Percentiles rank a stretch among this genome's conserved stretches.
phyloP scores from a whole-genome alignment of 129 eudicot species.

The Artemisia argyi region DNA sequence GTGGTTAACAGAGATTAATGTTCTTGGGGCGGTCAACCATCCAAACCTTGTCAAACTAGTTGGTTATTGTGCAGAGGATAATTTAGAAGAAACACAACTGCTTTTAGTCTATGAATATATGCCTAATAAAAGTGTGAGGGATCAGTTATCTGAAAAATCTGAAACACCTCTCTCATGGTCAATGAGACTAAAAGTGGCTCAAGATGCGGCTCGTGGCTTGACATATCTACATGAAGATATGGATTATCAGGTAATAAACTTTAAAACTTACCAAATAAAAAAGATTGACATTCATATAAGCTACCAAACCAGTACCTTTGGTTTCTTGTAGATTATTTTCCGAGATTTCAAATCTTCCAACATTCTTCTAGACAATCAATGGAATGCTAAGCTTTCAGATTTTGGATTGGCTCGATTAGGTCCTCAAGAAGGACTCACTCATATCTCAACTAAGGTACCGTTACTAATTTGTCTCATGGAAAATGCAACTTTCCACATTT shows the following conservation, averaged over 20 bases:
- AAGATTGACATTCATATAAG: neutral
- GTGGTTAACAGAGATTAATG: slow-evolving; percentile 79
- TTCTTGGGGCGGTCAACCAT: slow-evolving; percentile 69
- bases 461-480: neutral
- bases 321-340: neutral
- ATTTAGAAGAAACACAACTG: slow-evolving; percentile 32
- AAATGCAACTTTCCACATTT: too few species aligned
- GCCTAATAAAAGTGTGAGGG: slow-evolving; percentile 70
- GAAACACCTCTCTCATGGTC: slow-evolving; percentile 60
- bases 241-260: slow-evolving; percentile 57
- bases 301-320: neutral
- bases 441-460: neutral
- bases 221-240: slow-evolving; percentile 67
- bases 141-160: slow-evolving; percentile 51
- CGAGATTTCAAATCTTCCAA: neutral
- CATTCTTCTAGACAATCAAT: neutral
- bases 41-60: slow-evolving; percentile 69
- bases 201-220: slow-evolving; percentile 74
- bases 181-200: slow-evolving; percentile 73
- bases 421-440: neutral
- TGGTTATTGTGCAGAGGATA: slow-evolving; percentile 83
- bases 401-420: neutral
- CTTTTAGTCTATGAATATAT: slow-evolving; percentile 68
- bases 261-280: too few species aligned
- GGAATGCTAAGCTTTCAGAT: slow-evolving; percentile 3